Conservation (phyloP, 2,329 filamentous ascomycete genomes). For the Parasarocladium wereldwijsianum region DNA sequence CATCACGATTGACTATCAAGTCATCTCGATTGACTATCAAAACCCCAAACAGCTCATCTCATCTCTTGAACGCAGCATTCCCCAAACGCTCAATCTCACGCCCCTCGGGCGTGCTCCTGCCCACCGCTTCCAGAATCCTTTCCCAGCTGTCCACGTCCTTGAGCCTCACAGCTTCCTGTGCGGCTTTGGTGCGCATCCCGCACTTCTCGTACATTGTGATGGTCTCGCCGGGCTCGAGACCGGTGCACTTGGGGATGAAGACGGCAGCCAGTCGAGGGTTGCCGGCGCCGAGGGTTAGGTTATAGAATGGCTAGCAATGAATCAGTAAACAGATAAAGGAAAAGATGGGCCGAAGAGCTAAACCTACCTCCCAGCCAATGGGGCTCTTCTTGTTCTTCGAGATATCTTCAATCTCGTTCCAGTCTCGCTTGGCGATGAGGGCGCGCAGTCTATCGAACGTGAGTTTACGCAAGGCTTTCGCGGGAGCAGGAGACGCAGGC, state of each 20-base stretch:
- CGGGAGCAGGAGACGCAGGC: neutral
- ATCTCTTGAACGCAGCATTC: slow-evolving; percentile 39
- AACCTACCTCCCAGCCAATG: slow-evolving; percentile 85
- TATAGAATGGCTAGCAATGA: slow-evolving; percentile 65
- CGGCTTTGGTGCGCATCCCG: slow-evolving; percentile 75
- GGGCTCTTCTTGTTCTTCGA: slow-evolving; percentile 68
- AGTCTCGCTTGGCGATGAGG: slow-evolving; percentile 78
- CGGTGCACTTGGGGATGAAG: slow-evolving; percentile 80
- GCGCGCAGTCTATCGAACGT: slow-evolving; percentile 53
- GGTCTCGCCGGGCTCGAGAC: slow-evolving; percentile 50
- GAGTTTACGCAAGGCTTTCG: neutral
- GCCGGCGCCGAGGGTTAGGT: slow-evolving; percentile 73
- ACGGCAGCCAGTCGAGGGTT: slow-evolving; percentile 72
- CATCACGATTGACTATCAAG: too few species aligned
- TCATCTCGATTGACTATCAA: too few species aligned
- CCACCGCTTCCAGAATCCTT: slow-evolving; percentile 58
- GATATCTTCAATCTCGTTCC: slow-evolving; percentile 82
- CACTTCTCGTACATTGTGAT: slow-evolving; percentile 96
- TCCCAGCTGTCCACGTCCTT: slow-evolving; percentile 68
- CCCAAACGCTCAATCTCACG: slow-evolving; percentile 72
- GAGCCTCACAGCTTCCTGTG: slow-evolving; percentile 74
- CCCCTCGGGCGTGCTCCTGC: slow-evolving; percentile 48
- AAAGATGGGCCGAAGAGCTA: neutral
- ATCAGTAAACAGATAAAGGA: neutral
- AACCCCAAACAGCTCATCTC: too few species aligned